Percentiles rank a stretch among this genome's conserved stretches.
Conservation (phyloP, 768 basidiomycete genomes). For the Psilocybe cubensis region DNA sequence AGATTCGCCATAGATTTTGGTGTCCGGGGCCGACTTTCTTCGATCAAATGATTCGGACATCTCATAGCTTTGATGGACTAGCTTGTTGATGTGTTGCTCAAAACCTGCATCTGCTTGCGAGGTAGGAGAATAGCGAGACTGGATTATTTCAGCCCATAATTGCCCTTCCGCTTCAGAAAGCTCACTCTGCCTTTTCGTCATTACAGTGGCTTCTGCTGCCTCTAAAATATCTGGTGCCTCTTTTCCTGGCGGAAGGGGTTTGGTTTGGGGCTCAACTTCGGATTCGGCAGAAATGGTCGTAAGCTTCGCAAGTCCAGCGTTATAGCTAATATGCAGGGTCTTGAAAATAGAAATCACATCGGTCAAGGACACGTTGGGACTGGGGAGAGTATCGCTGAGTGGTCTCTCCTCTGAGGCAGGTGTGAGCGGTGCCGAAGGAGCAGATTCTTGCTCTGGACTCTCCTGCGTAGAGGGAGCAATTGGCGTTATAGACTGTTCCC, state of each 20-base stretch:
- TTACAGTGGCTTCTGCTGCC: slow-evolving; percentile 12
- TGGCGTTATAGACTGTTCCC: too few species aligned
- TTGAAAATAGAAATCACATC: slow-evolving; percentile 42
- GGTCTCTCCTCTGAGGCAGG: neutral
- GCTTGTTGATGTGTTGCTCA: slow-evolving; percentile 19
- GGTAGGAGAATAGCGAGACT: neutral
- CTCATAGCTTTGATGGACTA: slow-evolving; percentile 54
- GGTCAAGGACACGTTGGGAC: slow-evolving; percentile 10
- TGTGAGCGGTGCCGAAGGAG: neutral
- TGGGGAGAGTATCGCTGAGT: neutral
- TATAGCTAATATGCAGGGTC: slow-evolving; percentile 54
- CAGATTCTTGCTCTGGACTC: too few species aligned
- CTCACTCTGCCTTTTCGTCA: slow-evolving; percentile 66
- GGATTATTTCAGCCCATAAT: slow-evolving; percentile 49
- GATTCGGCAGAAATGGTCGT: slow-evolving; percentile 36
- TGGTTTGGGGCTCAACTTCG: neutral
- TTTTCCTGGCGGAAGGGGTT: neutral
- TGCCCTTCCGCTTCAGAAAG: slow-evolving; percentile 62
- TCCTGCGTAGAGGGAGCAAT: too few species aligned
- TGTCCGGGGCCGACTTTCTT: slow-evolving; percentile 62
- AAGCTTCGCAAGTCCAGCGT: slow-evolving; percentile 48
- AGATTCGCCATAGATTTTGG: slow-evolving; percentile 69
- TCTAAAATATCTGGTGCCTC: neutral
- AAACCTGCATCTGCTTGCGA: neutral
- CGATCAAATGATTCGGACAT: slow-evolving; percentile 71